Percentiles rank a stretch among this genome's conserved stretches.
These are phyloP conservation scores for Candida gorgasii DNA, from an alignment of 805 yeast genomes.

Conservation along the genomic window DNA sequence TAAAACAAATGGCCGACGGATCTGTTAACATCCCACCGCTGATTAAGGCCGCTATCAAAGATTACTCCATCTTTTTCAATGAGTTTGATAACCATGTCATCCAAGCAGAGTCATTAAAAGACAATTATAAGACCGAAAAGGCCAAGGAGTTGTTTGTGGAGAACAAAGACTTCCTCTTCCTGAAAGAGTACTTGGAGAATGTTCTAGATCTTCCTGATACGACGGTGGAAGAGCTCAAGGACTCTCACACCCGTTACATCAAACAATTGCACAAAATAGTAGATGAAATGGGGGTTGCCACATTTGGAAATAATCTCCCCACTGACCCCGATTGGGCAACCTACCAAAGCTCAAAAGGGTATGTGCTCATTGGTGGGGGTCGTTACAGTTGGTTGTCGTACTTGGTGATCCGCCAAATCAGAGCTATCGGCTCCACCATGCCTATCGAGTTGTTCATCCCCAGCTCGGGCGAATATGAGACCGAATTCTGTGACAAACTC, in stretches of 20 bases:
- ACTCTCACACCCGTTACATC: conserved; percentile 38
- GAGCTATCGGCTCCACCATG: conserved; percentile 44
- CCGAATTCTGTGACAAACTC: conserved; percentile 43
- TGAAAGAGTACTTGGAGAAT: conserved; percentile 45
- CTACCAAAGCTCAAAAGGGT: conserved; percentile 36
- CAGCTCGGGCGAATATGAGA: conserved; percentile 44
- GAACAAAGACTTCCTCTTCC: conserved; percentile 43
- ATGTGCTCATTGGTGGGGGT: conserved; percentile 56
- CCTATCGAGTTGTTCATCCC: conserved; percentile 56
- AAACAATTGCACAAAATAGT: conserved; percentile 29
- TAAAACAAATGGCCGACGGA: background rate
- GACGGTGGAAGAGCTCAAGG: conserved; percentile 33
- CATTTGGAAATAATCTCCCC: conserved; percentile 35
- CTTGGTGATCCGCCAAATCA: conserved; percentile 47
- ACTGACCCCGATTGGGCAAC: conserved; percentile 41
- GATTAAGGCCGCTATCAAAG: conserved; percentile 13
- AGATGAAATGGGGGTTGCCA: conserved; percentile 25
- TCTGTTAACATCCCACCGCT: background rate
- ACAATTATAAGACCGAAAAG: conserved; percentile 39
- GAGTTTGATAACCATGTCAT: conserved; percentile 37
- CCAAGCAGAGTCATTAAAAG: conserved; percentile 39
- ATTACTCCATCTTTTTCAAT: conserved; percentile 33
- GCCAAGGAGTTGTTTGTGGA: conserved; percentile 46
- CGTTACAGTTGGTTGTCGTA: conserved; percentile 51
- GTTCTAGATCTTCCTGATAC: conserved; percentile 42